These are phyloP conservation scores for Fusarium nurragi DNA, from an alignment of 2,329 filamentous ascomycete genomes.

Conservation along the genomic window DNA sequence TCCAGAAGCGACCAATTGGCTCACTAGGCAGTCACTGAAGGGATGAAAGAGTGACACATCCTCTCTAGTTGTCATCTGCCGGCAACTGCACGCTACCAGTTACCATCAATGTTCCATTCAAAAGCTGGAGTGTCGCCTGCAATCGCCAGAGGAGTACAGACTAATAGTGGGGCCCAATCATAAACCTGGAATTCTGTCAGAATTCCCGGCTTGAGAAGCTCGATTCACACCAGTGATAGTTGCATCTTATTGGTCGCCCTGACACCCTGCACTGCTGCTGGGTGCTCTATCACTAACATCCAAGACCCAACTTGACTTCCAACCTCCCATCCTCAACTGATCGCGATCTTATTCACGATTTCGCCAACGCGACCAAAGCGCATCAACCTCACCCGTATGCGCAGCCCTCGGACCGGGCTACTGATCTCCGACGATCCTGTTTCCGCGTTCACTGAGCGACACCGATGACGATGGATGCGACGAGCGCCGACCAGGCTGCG, in stretches of 20 bases:
- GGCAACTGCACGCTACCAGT: not conserved
- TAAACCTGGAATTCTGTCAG: not conserved
- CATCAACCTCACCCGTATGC: constrained; percentile 30
- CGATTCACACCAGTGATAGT: constrained; percentile 15
- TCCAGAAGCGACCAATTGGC: constrained; percentile 2
- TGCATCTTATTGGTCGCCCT: constrained; percentile 32
- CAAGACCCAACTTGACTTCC: constrained; percentile 5
- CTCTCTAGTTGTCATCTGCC: not conserved
- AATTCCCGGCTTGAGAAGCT: constrained; percentile 29
- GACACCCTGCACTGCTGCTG: constrained; percentile 8
- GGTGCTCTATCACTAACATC: constrained; percentile 33
- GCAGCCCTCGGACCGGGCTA: constrained; percentile 18
- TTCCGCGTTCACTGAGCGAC: constrained; percentile 21
- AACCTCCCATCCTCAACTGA: constrained; percentile 31
- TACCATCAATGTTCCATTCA: constrained; percentile 4
- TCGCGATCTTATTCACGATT: constrained; percentile 28
- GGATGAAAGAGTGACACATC: not conserved
- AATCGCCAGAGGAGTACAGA: constrained; percentile 3
- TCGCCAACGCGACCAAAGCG: constrained; percentile 20
- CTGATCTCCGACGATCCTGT: constrained; percentile 21
- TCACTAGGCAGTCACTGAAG: not conserved
- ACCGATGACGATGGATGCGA: constrained; percentile 43
- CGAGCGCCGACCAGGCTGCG: constrained; percentile 34
- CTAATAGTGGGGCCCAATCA: constrained; percentile 27
- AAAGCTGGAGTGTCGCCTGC: constrained; percentile 1